Evolutionary conservation across 768 basidiomycete genomes (phyloP), one percentile per base, ranked within the genome.

Genomic region (Butyriboletus loyo): DNA sequence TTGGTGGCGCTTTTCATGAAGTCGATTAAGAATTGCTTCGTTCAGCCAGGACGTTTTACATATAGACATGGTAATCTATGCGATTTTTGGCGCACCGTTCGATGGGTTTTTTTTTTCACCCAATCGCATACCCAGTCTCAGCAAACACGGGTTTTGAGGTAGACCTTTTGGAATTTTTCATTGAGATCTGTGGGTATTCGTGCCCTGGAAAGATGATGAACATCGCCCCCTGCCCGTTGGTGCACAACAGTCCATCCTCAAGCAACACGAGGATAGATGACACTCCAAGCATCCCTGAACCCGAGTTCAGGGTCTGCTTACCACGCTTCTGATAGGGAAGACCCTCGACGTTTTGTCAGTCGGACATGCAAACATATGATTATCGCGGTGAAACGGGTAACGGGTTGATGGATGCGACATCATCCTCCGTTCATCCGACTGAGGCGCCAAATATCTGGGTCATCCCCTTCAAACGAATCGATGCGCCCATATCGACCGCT

Each of bases 1-100:
- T 36, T 89, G 82, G 73, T 92, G 89, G 89, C 82, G 85, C 67
- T 89, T 91, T 70, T 79, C 75, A 73, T 85, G 63, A 74, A 58
- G 56, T 49, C 37, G 39, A 55, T 47, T 43, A 54, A 37, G 50
- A 45, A 25, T 37, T 34, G 30, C 32, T 55, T 40, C 21, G 49
- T 56, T 67, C 53, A 25, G 32, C 40, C 15, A 36, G 57, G 64
- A 57, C 59, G 52, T 39, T 48, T 54, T 66, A 66, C 62, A 55
- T 56, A 60, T 58, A 48, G 43, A 49, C 49, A 54, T 55, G 54
- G 53, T 67, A 69, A 67, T 71, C 56, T 65, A 69, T 60, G 10
- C 30, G 50, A 45, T 59, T 42, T 62, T 50, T 44, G 46, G 40
- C 46, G 4, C 41, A 35, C 22, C 8, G 25, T 40, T 50, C 43